Percentiles rank a stretch among this genome's conserved stretches.
These are phyloP conservation scores for Eucalyptus albens DNA, from an alignment of 345 rosid species.

Conservation along the genomic window DNA sequence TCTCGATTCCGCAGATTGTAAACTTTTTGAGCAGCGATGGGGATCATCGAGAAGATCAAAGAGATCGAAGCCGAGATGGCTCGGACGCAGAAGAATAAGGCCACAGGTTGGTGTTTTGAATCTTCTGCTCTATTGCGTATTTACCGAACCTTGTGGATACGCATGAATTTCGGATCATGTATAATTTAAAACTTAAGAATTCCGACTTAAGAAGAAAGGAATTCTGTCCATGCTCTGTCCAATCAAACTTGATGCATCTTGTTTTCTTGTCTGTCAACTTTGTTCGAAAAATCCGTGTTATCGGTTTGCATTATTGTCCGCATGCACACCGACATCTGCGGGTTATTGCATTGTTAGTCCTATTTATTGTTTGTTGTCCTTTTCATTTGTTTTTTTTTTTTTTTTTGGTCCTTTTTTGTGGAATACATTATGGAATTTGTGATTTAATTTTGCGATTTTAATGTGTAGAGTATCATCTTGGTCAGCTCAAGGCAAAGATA, in stretches of 20 bases:
- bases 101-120: constrained; percentile 45
- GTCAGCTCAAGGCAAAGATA: constrained; percentile 99
- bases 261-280: not conserved
- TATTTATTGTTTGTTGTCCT: not conserved
- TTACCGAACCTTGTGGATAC: not conserved
- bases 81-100: constrained; percentile 97
- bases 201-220: not conserved
- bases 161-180: not conserved
- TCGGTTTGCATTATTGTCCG: not conserved
- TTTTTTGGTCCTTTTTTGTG: not conserved
- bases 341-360: not conserved
- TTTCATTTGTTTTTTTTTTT: not conserved
- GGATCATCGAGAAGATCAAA: constrained; percentile 94
- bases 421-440: not conserved
- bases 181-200: not conserved
- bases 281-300: not conserved
- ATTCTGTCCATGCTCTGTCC: not conserved
- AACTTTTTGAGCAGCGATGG: constrained; percentile 34
- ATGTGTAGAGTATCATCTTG: constrained; percentile 86
- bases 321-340: not conserved
- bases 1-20: not conserved
- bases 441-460: not conserved
- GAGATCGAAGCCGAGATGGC: constrained; percentile 99
- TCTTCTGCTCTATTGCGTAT: not conserved
- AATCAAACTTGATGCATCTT: not conserved